phyloP scores from a whole-genome alignment of 306 rosid species.

The Mimosa pudica region DNA sequence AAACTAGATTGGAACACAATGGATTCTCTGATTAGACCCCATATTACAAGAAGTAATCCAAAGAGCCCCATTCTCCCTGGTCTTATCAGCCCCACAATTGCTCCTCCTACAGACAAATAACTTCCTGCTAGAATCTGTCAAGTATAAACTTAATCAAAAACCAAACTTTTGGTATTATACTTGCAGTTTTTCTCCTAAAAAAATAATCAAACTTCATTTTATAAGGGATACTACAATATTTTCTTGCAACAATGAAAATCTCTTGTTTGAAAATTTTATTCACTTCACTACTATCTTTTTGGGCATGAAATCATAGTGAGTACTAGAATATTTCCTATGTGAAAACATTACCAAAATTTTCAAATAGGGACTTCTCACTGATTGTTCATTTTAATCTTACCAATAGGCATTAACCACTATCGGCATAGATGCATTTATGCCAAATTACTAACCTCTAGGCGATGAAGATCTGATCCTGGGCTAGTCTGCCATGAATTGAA shows the following conservation, averaged over 20 bases:
- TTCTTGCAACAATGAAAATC: too few relatives aligned
- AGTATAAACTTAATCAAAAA: conserved; percentile 30
- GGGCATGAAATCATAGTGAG: too few relatives aligned
- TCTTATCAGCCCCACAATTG: conserved; percentile 60
- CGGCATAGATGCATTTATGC: neutral
- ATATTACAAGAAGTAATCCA: conserved; percentile 65
- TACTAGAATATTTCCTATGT: too few relatives aligned
- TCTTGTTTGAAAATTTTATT: too few relatives aligned
- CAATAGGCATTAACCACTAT: neutral
- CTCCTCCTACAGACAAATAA: conserved; percentile 80
- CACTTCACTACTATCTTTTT: too few relatives aligned
- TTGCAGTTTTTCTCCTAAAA: neutral
- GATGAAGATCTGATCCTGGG: conserved; percentile 59
- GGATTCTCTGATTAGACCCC: conserved; percentile 72
- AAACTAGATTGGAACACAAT: conserved; percentile 44
- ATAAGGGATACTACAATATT: neutral
- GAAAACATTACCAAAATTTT: too few relatives aligned
- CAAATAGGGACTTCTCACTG: neutral
- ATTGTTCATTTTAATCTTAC: neutral
- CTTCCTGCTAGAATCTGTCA: conserved; percentile 82
- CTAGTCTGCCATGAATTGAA: conserved; percentile 40
- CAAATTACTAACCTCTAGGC: conserved; percentile 63
- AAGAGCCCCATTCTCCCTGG: conserved; percentile 72
- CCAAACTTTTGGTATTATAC: neutral
- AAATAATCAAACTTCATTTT: neutral